These are phyloP conservation scores for Zarea fungicola DNA, from an alignment of 2,329 filamentous ascomycete genomes.

Conservation along the genomic window DNA sequence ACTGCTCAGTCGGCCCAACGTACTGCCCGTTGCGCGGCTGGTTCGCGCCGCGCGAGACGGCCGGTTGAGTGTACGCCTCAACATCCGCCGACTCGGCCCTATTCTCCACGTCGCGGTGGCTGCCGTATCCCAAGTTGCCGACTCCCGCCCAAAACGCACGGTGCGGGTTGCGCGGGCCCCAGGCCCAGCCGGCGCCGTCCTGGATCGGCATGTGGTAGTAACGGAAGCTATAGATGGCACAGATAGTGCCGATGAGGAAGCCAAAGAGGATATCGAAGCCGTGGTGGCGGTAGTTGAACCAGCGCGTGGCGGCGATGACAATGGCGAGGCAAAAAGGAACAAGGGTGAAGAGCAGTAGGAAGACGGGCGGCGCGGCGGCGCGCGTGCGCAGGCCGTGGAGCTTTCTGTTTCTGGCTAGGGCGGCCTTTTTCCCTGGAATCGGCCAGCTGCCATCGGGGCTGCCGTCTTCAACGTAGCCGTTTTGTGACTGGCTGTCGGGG, in stretches of 20 bases:
- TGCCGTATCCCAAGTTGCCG: conserved; percentile 53
- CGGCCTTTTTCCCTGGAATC: conserved; percentile 23
- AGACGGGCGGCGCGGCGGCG: conserved; percentile 76
- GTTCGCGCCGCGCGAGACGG: conserved; percentile 12
- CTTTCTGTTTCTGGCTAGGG: conserved; percentile 30
- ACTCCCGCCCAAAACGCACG: conserved; percentile 76
- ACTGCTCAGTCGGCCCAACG: neutral
- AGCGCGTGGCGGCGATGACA: conserved; percentile 81
- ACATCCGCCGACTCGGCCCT: conserved; percentile 23
- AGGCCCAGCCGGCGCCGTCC: conserved; percentile 78
- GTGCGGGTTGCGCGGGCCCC: conserved; percentile 69
- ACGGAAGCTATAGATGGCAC: conserved; percentile 70
- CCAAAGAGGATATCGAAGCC: conserved; percentile 90
- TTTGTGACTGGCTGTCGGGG: conserved; percentile 26
- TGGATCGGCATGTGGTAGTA: conserved; percentile 78
- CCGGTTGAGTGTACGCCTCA: conserved; percentile 4
- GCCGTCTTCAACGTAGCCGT: conserved; percentile 30
- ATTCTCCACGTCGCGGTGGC: conserved; percentile 25
- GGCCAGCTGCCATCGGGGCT: conserved; percentile 22
- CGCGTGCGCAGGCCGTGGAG: conserved; percentile 51
- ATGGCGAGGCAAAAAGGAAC: conserved; percentile 69
- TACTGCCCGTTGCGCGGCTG: conserved; percentile 13
- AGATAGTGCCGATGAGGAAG: conserved; percentile 68
- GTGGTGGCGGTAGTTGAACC: conserved; percentile 83
- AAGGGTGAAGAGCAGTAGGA: conserved; percentile 65